Evolutionary conservation across 2,329 filamentous ascomycete species (phyloP), one percentile per base, ranked within the genome.

Genomic region (Aspergillus bombycis): DNA sequence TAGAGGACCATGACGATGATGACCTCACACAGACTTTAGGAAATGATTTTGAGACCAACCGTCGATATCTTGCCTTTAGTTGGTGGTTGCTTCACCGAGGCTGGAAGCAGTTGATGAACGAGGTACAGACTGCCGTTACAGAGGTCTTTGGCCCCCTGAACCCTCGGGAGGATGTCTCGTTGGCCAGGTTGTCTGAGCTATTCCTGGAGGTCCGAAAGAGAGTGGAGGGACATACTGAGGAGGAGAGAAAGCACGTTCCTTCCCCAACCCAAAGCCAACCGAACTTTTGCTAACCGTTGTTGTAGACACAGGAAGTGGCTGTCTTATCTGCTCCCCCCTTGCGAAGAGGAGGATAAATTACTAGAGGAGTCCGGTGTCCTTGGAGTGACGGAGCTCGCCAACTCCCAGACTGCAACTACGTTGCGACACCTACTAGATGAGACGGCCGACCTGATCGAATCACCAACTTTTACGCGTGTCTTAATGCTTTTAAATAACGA

Each of bases 51-150:
- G 94, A 97, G 77, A 96, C 93, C 38, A 99, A 99, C 79, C 86
- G 94, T 70, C 91, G 92, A 74, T 99, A 98, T 75, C 84, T 99
- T 56, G 96, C 94, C 46, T 96, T 98, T 77, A 97, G 93, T 79
- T 99, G 95, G 95, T 99, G 94, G 94, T 82, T 99, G 54, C 84
- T 99, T 55, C 94, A 99, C 79, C 88, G 88, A 68, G 95, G 95
- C 50, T 98, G 93, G 89, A 88, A 89, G 68, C 88, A 93, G 62
- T 82, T 98, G 62, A 90, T 93, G 85, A 84, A 88, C 62, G 91
- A 89, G 67, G 94, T 99, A 55, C 89, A 93, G 74, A 82, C 83
- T n/a, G 93, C 93, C 4, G 95, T 99, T 28, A 90, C 90, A 70
- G 91, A 96, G 59, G 91, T 94, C 28, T 98, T 97, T 77, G 92